A percentile compares a stretch with the other conserved stretches of the same genome.
Evolutionary conservation across 2,329 filamentous ascomycete genomes (phyloP).

Genomic region (Geosmithia morbida): DNA sequence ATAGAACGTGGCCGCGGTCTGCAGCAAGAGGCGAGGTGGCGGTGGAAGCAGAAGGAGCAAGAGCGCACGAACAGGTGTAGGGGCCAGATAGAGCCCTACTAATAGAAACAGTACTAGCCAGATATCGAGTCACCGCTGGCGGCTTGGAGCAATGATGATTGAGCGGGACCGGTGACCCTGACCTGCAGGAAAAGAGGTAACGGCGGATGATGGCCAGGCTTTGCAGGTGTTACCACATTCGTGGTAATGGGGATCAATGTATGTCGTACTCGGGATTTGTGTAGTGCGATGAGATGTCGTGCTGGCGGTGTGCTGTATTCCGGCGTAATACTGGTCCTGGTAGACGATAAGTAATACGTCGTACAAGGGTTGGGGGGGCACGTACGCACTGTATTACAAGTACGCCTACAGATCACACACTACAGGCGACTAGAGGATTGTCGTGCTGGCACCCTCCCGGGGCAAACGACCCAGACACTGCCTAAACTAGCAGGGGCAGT

Average conservation of each 20-base stretch:
- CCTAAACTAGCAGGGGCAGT: no score
- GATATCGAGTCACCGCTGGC: neutral
- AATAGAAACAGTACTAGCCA: neutral
- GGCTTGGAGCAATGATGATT: neutral
- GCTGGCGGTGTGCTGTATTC: neutral
- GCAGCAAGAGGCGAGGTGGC: neutral
- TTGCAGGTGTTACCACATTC: neutral
- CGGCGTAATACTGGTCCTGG: no score
- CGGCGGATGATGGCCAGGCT: neutral
- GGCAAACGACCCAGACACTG: no score
- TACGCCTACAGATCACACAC: no score
- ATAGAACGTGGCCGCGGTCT: neutral
- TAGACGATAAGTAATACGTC: no score
- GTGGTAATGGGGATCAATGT: neutral
- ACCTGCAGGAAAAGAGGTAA: neutral
- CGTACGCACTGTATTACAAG: no score
- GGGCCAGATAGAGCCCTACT: neutral
- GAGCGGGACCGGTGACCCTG: neutral
- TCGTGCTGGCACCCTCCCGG: no score
- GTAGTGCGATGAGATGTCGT: neutral
- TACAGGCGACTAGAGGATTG: no score
- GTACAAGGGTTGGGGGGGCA: no score
- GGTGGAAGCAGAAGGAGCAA: neutral
- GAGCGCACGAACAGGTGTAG: neutral
- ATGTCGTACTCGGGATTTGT: neutral